Base-by-base conservation (phyloP, 2,329 filamentous ascomycete species). In the Colletotrichum tofieldiae region DNA sequence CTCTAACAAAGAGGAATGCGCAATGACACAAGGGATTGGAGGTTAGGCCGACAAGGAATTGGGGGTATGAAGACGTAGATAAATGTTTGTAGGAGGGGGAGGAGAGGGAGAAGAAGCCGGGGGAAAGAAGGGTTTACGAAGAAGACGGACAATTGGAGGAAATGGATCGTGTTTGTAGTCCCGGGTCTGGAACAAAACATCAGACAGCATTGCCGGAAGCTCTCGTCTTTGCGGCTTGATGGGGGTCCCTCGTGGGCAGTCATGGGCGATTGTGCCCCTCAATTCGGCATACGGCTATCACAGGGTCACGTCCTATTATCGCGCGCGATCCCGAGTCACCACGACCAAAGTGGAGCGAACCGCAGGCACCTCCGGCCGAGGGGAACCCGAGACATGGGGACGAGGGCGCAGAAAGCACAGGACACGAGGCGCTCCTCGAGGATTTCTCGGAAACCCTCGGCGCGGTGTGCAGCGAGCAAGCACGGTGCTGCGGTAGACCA, bases 291-390 rank as follows among this genome's bases (percentile, higher is more conserved):
- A 64, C 56, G 70, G 72, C 65, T 74, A 70, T 74, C 70, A 52
- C 47, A 73, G 63, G 63, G 41, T 63, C 67, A 59, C 64, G 55
- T 60, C 62, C 63, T 67, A 66, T 71, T 55, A 67, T 58, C 59
- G 63, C 64, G 61, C 37, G 26, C 68, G 47, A 66, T 68, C 59
- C 72, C 66, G 67, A 71, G 67, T 73, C 55, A 66, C 65, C 52
- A 72, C 55, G 62, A 73, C 49, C 29, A 70, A 69, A 67, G 52
- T 65, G 60, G 60, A 56, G 61, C 41, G 49, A 26, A 60, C 59
- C 60, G 56, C 29, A 73, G 60, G 72, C 72, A 75, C 67, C 54
- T 67, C 76, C 77, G 77, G 77, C 75, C 77, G 77, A 78, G 77
- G 73, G 77, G 77, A 77, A 77, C 73, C 73, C 73, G 73, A 74